phyloP scores from a whole-genome alignment of 768 basidiomycete species.

The Mycena vitilis region DNA sequence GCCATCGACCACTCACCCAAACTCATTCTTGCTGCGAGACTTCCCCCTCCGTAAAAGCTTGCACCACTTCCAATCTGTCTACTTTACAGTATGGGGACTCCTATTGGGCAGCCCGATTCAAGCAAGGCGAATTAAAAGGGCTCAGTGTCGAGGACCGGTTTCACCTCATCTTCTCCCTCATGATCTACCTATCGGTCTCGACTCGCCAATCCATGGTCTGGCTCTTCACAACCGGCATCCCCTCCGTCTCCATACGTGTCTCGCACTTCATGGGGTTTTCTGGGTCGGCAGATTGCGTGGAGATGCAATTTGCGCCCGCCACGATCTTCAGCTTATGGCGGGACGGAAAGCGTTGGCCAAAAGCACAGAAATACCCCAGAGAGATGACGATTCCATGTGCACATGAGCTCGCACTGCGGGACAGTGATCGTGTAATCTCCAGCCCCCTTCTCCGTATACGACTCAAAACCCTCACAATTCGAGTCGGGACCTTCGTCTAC shows the following conservation, averaged over 20 bases:
- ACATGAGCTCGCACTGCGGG: constrained; percentile 13
- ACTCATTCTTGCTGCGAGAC: background rate
- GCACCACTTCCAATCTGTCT: constrained; percentile 1
- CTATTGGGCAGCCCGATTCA: background rate
- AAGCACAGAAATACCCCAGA: constrained; percentile 5
- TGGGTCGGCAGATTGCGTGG: background rate
- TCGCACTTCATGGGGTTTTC: constrained; percentile 18
- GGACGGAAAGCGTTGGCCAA: background rate
- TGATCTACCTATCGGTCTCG: constrained; percentile 21
- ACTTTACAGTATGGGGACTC: constrained; percentile 1
- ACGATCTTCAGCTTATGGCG: constrained; percentile 24
- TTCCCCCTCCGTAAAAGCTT: background rate
- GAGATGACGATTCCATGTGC: constrained; percentile 17
- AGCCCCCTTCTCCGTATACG: constrained; percentile 20
- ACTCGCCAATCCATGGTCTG: constrained; percentile 17
- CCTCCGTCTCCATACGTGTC: constrained; percentile 13
- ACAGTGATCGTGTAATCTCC: constrained; percentile 23
- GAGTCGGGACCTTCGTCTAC: constrained; percentile 3
- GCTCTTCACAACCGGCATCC: constrained; percentile 24
- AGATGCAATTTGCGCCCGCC: constrained; percentile 20
- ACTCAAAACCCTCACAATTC: constrained; percentile 19
- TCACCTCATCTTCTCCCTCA: constrained; percentile 29
- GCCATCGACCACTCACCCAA: no score
- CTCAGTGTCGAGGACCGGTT: constrained; percentile 12
- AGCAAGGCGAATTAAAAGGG: background rate